Conservation (phyloP, 441 rosid species). For the Eutrema salsugineum region DNA sequence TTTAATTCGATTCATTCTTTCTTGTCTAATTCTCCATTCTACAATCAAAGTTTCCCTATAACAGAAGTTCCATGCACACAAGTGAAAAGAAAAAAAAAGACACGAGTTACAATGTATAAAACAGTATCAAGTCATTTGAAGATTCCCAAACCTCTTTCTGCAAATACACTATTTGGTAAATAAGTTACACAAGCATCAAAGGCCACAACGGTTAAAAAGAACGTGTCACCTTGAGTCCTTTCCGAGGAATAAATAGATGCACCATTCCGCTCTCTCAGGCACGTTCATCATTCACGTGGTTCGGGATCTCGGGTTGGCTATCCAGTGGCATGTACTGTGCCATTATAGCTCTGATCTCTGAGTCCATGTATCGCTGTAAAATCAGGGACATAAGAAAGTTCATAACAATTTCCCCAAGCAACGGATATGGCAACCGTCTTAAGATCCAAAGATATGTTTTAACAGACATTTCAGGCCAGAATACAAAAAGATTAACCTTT, state of each 20-base stretch:
- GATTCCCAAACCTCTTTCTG: background rate
- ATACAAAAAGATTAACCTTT: background rate
- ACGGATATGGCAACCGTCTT: background rate
- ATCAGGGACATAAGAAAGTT: background rate
- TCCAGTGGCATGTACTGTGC: constrained; percentile 99
- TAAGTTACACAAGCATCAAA: constrained; percentile 10
- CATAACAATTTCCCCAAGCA: background rate
- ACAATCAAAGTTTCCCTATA: constrained; percentile 1
- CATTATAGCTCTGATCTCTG: constrained; percentile 98
- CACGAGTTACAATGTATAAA: background rate
- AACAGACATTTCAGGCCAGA: background rate
- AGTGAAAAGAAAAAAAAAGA: background rate
- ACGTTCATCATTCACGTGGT: constrained; percentile 52
- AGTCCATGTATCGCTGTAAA: constrained; percentile 92
- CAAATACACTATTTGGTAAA: constrained; percentile 11
- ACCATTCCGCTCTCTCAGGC: constrained; percentile 30
- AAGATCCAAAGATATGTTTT: background rate
- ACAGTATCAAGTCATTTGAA: background rate
- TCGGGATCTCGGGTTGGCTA: constrained; percentile 74
- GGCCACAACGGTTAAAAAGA: constrained; percentile 27
- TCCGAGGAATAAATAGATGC: background rate
- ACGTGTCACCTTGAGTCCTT: constrained; percentile 15
- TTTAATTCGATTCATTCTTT: background rate
- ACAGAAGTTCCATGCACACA: constrained; percentile 7
- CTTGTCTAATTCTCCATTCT: background rate